Conservation (phyloP, 176 grass and related monocot genomes). For the Guadua angustifolia region DNA sequence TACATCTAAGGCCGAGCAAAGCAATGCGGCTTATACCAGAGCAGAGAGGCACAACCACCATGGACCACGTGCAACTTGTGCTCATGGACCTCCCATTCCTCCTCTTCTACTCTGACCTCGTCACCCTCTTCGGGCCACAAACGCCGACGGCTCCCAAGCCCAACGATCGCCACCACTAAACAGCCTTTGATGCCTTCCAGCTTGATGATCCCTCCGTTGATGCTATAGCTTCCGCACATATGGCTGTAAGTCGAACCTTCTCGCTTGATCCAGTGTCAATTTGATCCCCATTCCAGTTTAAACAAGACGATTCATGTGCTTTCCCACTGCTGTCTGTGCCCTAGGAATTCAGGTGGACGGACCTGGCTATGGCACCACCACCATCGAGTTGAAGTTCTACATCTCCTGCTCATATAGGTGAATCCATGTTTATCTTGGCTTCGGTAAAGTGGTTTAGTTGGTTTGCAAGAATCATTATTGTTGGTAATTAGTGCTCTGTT, state of each 20-base stretch:
- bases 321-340: not conserved
- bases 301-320: not conserved
- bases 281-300: not conserved
- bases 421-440: not conserved
- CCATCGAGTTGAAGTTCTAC: conserved; percentile 80
- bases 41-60: conserved; percentile 28
- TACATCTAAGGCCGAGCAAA: too few species aligned
- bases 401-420: conserved; percentile 88
- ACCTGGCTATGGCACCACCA: conserved; percentile 68
- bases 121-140: conserved; percentile 71
- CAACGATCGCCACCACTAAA: conserved; percentile 4
- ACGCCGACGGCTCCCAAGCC: conserved; percentile 37
- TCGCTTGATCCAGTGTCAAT: not conserved
- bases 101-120: conserved; percentile 92
- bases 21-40: too few species aligned
- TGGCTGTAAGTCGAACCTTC: not conserved
- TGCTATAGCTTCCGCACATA: conserved; percentile 4
- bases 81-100: conserved; percentile 83
- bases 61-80: conserved; percentile 90
- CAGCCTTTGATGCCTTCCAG: conserved; percentile 16
- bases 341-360: conserved; percentile 46
- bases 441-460: not conserved
- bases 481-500: not conserved
- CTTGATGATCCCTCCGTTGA: conserved; percentile 24
- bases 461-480: not conserved